These are phyloP conservation scores for Ocimum tenuiflorum DNA, from an alignment of 257 asterid species.

Conservation along the genomic window DNA sequence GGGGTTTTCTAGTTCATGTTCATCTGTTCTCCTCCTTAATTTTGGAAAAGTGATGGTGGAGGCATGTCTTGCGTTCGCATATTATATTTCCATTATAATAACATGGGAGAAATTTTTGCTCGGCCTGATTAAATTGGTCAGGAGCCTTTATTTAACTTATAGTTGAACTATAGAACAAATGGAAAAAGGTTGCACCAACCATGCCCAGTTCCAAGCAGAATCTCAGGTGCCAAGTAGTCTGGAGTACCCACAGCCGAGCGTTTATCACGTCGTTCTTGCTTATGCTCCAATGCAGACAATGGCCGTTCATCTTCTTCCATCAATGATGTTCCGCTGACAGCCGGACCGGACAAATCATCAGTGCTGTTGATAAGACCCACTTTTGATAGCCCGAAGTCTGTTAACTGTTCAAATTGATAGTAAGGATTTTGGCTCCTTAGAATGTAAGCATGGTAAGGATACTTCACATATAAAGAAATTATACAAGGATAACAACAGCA, in stretches of 20 bases:
- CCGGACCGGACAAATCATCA: conserved; percentile 95
- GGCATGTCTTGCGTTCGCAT: background rate
- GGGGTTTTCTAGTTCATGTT: background rate
- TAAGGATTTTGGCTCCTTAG: conserved; percentile 12
- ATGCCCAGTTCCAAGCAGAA: conserved; percentile 99
- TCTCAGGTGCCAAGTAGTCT: conserved; percentile 98
- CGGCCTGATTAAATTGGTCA: background rate
- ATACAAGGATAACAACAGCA: conserved; percentile 1
- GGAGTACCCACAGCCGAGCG: conserved; percentile 99
- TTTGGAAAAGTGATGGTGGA: background rate
- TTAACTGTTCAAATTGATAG: conserved; percentile 55
- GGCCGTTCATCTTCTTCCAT: conserved; percentile 95
- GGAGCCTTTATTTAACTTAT: background rate
- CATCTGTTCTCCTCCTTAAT: background rate
- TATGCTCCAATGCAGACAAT: conserved; percentile 52
- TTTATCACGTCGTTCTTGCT: conserved; percentile 73
- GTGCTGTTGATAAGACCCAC: conserved; percentile 98
- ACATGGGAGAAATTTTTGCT: background rate
- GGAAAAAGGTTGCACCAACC: conserved; percentile 46
- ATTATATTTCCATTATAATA: background rate
- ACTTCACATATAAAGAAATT: background rate
- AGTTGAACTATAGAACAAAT: background rate
- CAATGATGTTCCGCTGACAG: conserved; percentile 79
- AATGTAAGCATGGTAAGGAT: conserved; percentile 13
- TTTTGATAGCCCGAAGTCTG: conserved; percentile 98